Conservation (phyloP, 2,329 filamentous ascomycete genomes). For the Raffaelea albimanens region DNA sequence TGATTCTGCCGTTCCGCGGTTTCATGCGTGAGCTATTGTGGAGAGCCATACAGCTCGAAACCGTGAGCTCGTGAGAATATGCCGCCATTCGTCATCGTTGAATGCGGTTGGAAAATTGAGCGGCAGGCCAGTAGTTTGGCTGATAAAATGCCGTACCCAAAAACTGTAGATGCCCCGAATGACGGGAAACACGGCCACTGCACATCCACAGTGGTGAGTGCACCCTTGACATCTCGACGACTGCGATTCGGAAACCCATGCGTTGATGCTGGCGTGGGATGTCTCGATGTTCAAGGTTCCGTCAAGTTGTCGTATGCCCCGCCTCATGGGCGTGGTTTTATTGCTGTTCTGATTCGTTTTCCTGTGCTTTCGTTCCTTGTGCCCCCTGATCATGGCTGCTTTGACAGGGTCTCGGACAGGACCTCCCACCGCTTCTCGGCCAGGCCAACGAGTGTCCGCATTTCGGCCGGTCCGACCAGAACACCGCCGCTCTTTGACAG, state of each 20-base stretch:
- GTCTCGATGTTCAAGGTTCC: background rate
- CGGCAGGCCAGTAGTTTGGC: too few species aligned
- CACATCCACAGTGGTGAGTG: background rate
- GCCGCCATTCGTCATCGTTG: too few species aligned
- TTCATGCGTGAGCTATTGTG: too few species aligned
- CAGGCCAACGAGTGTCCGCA: slow-evolving; percentile 48
- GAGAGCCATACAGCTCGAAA: too few species aligned
- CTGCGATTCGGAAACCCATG: background rate
- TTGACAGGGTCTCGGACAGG: slow-evolving; percentile 31
- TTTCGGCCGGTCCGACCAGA: slow-evolving; percentile 52
- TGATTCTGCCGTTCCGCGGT: too few species aligned
- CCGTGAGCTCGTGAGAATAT: too few species aligned
- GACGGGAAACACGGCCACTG: background rate
- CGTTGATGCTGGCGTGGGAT: background rate
- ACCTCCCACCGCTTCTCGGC: slow-evolving; percentile 58
- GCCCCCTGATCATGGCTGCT: slow-evolving; percentile 1
- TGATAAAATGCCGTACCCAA: too few species aligned
- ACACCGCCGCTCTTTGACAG: slow-evolving; percentile 81
- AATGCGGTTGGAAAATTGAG: too few species aligned
- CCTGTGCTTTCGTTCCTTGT: background rate
- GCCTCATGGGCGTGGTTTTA: background rate
- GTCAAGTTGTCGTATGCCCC: background rate
- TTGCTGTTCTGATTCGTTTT: background rate
- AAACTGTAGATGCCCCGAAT: background rate
- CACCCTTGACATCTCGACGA: background rate